Percentiles rank a stretch among this genome's conserved stretches.
Evolutionary conservation across 2,329 filamentous ascomycete species (phyloP).

Genomic region (Trichoderma lentiforme): DNA sequence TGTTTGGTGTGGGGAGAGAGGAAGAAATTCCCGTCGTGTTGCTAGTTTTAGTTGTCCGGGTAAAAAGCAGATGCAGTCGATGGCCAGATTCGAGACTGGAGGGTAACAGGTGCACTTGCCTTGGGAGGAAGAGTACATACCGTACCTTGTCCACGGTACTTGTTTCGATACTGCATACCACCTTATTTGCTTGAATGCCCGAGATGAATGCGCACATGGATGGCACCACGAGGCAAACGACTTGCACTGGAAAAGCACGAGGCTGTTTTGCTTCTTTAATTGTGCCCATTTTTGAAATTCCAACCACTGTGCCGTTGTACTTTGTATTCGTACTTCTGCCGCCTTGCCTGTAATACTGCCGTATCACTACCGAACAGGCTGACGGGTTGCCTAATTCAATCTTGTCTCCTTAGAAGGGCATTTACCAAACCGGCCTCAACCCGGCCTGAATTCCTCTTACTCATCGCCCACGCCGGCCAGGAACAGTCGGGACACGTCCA

Average conservation of each 20-base stretch:
- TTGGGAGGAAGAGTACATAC: neutral
- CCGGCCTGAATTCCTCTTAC: neutral
- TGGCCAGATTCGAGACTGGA: neutral
- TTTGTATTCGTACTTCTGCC: neutral
- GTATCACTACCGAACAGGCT: neutral
- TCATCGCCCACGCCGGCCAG: neutral
- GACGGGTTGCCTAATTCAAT: neutral
- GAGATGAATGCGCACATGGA: neutral
- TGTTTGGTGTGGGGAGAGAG: neutral
- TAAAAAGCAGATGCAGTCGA: neutral
- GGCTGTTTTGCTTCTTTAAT: neutral
- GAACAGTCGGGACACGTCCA: neutral
- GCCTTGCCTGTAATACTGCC: neutral
- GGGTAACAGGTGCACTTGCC: neutral
- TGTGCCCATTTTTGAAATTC: neutral
- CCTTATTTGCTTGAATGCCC: neutral
- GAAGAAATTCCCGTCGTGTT: neutral
- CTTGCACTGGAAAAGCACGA: neutral
- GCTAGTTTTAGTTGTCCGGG: neutral
- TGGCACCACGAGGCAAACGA: neutral
- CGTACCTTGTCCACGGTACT: neutral
- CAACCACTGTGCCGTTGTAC: neutral
- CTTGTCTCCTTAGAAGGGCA: neutral
- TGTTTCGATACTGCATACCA: neutral
- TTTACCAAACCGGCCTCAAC: neutral